phyloP scores from a whole-genome alignment of 805 yeast genomes.

The Zygoascus ofunaensis region DNA sequence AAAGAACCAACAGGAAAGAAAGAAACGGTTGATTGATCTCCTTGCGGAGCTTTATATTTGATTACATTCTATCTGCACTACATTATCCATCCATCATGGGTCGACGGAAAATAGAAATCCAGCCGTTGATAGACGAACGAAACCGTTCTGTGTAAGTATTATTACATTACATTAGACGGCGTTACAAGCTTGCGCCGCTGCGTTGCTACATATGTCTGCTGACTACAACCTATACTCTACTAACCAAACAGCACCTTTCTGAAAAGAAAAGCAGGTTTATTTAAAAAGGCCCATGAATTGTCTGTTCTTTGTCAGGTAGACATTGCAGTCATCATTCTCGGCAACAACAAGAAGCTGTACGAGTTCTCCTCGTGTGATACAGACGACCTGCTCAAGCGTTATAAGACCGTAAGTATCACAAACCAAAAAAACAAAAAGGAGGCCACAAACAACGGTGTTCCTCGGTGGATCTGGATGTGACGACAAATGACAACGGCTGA shows the following conservation, averaged over 20 bases:
- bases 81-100: too few species aligned
- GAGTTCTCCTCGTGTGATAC: slow-evolving; percentile 74
- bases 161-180: too few species aligned
- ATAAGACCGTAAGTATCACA: slow-evolving; percentile 15
- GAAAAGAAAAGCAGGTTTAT: slow-evolving; percentile 88
- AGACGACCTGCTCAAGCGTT: slow-evolving; percentile 31
- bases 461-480: too few species aligned
- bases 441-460: too few species aligned
- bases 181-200: background rate
- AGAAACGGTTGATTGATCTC: too few species aligned
- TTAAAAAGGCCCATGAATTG: slow-evolving; percentile 71
- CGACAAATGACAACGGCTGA: too few species aligned
- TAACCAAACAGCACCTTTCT: slow-evolving; percentile 52
- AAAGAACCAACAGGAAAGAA: too few species aligned
- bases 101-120: slow-evolving; percentile 88
- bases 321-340: slow-evolving; percentile 79
- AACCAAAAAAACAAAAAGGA: too few species aligned
- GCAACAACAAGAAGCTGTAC: slow-evolving; percentile 66
- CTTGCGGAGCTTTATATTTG: too few species aligned
- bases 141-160: slow-evolving; percentile 40
- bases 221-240: background rate
- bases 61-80: too few species aligned
- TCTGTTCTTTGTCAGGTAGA: slow-evolving; percentile 90
- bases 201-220: too few species aligned
- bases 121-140: slow-evolving; percentile 84